phyloP scores from a whole-genome alignment of 257 asterid species.

The Verbena officinalis region DNA sequence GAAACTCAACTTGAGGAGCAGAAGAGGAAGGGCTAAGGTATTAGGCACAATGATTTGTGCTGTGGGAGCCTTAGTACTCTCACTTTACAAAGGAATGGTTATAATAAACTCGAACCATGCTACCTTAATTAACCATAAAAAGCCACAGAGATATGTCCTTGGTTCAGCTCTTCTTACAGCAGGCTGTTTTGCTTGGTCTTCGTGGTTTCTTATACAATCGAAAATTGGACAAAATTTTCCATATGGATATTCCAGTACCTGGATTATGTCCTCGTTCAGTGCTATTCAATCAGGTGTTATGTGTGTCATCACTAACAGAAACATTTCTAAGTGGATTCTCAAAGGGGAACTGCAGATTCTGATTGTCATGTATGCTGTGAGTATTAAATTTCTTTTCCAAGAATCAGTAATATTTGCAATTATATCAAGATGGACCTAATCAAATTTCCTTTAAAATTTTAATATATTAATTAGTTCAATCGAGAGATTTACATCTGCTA shows the following conservation, averaged over 20 bases:
- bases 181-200: slow-evolving; percentile 66
- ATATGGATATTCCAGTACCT: slow-evolving; percentile 64
- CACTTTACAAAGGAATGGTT: slow-evolving; percentile 62
- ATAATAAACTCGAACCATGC: slow-evolving; percentile 15
- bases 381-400: slow-evolving; percentile 19
- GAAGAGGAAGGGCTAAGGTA: slow-evolving; percentile 63
- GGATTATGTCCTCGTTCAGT: slow-evolving; percentile 65
- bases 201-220: slow-evolving; percentile 77
- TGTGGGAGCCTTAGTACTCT: slow-evolving; percentile 55
- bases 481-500: too few relatives aligned
- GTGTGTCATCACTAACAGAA: slow-evolving; percentile 47
- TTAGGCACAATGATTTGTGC: slow-evolving; percentile 55
- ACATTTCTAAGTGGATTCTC: slow-evolving; percentile 55
- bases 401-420: too few relatives aligned
- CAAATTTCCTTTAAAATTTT: too few relatives aligned
- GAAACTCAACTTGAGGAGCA: slow-evolving; percentile 48
- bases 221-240: slow-evolving; percentile 61
- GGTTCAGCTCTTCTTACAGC: slow-evolving; percentile 61
- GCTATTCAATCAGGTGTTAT: slow-evolving; percentile 58
- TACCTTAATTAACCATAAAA: background rate
- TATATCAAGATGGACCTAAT: too few relatives aligned
- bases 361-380: slow-evolving; percentile 52
- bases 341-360: slow-evolving; percentile 54
- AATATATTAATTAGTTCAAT: too few relatives aligned
- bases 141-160: slow-evolving; percentile 34